Percentiles rank a stretch among this genome's conserved stretches.
These are phyloP conservation scores for Aphanomyces stellatus DNA, from an alignment of 352 stramenopile species.

Conservation along the genomic window DNA sequence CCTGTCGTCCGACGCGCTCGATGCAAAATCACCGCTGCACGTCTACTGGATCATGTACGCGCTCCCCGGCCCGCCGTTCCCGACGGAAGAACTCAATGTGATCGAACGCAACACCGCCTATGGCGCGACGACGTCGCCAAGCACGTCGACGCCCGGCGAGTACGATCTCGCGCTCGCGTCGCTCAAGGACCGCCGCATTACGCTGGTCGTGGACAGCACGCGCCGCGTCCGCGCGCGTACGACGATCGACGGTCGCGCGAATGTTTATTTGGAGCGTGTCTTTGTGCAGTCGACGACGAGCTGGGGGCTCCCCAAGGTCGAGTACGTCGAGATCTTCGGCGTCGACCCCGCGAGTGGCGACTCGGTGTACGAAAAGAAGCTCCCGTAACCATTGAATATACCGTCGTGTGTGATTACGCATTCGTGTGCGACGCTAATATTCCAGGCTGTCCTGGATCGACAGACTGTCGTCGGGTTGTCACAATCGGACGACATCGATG, in stretches of 20 bases:
- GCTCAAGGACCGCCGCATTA: slow-evolving; percentile 59
- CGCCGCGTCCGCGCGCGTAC: slow-evolving; percentile 53
- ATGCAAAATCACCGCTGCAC: slow-evolving; percentile 49
- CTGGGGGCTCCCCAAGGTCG: slow-evolving; percentile 71
- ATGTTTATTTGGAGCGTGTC: slow-evolving; percentile 61
- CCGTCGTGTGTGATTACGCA: too few species aligned
- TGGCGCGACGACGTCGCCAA: slow-evolving; percentile 32
- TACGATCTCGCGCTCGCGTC: slow-evolving; percentile 45
- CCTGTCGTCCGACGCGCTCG: slow-evolving; percentile 31
- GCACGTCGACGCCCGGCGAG: slow-evolving; percentile 27
- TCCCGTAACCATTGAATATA: too few species aligned
- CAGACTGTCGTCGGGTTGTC: too few species aligned
- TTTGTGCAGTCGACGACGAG: slow-evolving; percentile 79
- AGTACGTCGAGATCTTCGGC: slow-evolving; percentile 78
- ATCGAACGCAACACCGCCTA: slow-evolving; percentile 80
- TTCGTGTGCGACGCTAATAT: too few species aligned
- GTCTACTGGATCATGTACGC: slow-evolving; percentile 86
- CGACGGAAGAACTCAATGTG: slow-evolving; percentile 74
- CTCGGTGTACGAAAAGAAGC: slow-evolving; percentile 75
- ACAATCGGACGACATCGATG: too few species aligned
- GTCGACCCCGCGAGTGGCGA: slow-evolving; percentile 50
- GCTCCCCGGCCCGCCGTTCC: slow-evolving; percentile 38
- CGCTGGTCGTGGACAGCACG: slow-evolving; percentile 45
- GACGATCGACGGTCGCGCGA: slow-evolving; percentile 54
- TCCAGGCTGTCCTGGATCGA: too few species aligned